Evolutionary conservation across 148 eudicot species (phyloP), one percentile per base, ranked within the genome.

Genomic region (Chenopodium berlandieri): DNA sequence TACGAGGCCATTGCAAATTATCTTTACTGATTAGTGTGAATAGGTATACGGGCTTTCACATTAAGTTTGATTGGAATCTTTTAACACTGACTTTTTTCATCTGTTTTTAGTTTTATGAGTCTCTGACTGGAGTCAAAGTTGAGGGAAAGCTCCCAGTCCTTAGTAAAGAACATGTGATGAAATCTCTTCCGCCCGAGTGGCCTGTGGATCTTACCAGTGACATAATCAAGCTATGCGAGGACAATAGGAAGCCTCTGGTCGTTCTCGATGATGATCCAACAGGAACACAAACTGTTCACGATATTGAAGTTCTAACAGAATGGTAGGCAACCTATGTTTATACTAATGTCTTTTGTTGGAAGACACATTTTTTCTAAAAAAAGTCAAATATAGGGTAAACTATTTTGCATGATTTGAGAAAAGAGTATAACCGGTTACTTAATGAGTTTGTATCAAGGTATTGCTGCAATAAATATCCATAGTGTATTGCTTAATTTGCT

Each of bases 201-300:
- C 89, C 97, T 32, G 79, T 77, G 70, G 93, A 97, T 88, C 95
- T 90, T 54, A 87, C 87, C 64, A 83, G 88, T 78, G 97, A 89
- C 77, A 97, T 97, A 80, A 77, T 81, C 84, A 86, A 68, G 73
- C 85, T 90, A 60, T 89, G 79, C 71, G 84, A 85, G 89, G 87
- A 84, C 66, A 92, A 84, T 79, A 79, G 74, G 80, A 97, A 91
- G 88, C 91, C 93, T 19, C 84, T 97, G 88, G 91, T 97, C 78
- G 98, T 97, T 87, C 92, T 97, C 75, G 99, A 97, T 84, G 99
- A 97, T 87, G 99, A 97, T 87, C 99, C 99, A 83, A 97, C 99
- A 75, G 99, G 99, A 78, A 97, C 99, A 64, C 99, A 97, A 80
- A 97, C 99, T 80, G 99, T 97, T 84, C 98, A 97, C 84, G 97